phyloP scores from a whole-genome alignment of 768 basidiomycete species.

The Lactifluus piperatus region DNA sequence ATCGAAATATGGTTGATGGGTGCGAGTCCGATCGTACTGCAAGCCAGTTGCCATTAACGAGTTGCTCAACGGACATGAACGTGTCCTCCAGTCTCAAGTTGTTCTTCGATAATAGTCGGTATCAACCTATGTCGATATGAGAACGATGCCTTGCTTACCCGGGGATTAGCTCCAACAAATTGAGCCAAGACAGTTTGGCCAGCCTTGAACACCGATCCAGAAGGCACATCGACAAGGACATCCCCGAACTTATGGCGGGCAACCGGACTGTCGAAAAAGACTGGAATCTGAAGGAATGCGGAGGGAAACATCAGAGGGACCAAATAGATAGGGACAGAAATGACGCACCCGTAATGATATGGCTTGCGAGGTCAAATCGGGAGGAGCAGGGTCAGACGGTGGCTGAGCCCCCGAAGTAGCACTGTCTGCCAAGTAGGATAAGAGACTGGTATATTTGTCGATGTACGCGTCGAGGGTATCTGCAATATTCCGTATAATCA shows the following conservation, averaged over 20 bases:
- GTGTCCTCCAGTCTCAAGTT: slow-evolving; percentile 68
- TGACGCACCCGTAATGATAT: slow-evolving; percentile 53
- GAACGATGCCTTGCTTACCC: slow-evolving; percentile 35
- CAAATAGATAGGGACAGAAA: neutral
- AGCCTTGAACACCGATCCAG: slow-evolving; percentile 37
- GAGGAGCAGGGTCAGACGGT: slow-evolving; percentile 54
- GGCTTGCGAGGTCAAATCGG: slow-evolving; percentile 53
- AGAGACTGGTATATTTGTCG: slow-evolving; percentile 60
- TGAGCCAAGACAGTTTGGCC: slow-evolving; percentile 52
- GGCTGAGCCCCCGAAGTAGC: slow-evolving; percentile 35
- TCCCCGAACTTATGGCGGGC: slow-evolving; percentile 53
- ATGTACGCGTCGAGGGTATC: slow-evolving; percentile 77
- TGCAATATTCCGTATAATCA: slow-evolving; percentile 23
- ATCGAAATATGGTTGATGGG: slow-evolving; percentile 62
- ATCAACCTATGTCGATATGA: neutral
- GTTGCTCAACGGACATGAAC: slow-evolving; percentile 58
- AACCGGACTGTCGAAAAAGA: slow-evolving; percentile 52
- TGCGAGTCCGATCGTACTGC: slow-evolving; percentile 66
- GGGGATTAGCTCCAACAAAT: slow-evolving; percentile 72
- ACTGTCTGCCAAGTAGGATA: slow-evolving; percentile 49
- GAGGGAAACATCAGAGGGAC: neutral
- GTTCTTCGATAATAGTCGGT: slow-evolving; percentile 38
- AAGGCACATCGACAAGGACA: slow-evolving; percentile 46
- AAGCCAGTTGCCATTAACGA: slow-evolving; percentile 41
- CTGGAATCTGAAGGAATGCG: slow-evolving; percentile 37